Evolutionary conservation across 192 early-diverging fungal genomes (phyloP).

Genomic region (Borealophlyctis nickersoniae): DNA sequence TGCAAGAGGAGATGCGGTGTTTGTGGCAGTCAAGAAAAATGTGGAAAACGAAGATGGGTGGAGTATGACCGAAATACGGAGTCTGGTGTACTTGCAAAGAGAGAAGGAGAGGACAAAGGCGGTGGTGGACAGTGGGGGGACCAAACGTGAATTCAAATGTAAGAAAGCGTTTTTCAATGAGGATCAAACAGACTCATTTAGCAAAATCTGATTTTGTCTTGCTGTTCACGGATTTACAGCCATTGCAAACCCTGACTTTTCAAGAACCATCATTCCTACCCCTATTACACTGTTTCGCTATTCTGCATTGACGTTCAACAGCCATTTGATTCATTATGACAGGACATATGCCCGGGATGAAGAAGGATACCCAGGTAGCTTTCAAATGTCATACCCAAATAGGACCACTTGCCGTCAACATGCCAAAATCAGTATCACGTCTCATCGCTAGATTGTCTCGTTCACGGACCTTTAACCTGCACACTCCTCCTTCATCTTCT

Average conservation of each 20-base stretch:
- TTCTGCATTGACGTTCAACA: conserved; percentile 88
- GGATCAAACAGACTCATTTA: too few relatives aligned
- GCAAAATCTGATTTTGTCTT: too few relatives aligned
- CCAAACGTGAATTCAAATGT: too few relatives aligned
- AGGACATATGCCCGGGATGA: conserved; percentile 59
- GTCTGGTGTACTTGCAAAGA: conserved; percentile 59
- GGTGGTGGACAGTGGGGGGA: too few relatives aligned
- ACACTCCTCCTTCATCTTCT: conserved; percentile 71
- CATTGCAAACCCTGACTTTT: conserved; percentile 75
- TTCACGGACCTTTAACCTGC: conserved; percentile 78
- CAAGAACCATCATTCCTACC: conserved; percentile 52
- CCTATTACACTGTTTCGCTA: conserved; percentile 78
- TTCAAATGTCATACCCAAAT: too few relatives aligned
- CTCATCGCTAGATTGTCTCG: conserved; percentile 48
- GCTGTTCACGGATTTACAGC: too few relatives aligned
- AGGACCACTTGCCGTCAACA: not conserved
- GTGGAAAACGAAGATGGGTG: conserved; percentile 60
- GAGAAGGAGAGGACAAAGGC: conserved; percentile 10
- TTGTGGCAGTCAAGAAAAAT: conserved; percentile 67
- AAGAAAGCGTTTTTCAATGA: too few relatives aligned
- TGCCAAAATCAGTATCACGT: not conserved
- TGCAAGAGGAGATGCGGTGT: conserved; percentile 54
- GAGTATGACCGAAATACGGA: conserved; percentile 62
- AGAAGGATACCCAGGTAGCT: conserved; percentile 68
- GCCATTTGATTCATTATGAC: conserved; percentile 88